Conservation (phyloP, 148 eudicot genomes). For the Camellia granthamiana region DNA sequence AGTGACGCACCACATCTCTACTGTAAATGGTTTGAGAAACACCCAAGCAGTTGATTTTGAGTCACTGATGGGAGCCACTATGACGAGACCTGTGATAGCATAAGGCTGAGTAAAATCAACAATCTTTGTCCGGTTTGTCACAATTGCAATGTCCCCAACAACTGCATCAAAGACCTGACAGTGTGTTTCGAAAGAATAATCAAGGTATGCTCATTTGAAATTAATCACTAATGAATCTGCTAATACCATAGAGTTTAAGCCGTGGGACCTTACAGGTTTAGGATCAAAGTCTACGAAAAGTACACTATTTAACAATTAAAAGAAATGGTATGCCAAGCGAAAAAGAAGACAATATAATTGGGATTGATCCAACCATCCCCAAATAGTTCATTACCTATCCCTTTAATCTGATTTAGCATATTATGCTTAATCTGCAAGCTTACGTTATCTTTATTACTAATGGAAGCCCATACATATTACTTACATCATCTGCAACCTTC, state of each 20-base stretch:
- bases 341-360: background rate
- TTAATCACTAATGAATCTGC: background rate
- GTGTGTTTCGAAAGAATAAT: background rate
- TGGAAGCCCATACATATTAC: conserved; percentile 3
- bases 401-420: background rate
- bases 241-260: background rate
- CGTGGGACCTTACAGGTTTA: background rate
- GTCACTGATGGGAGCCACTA: conserved; percentile 36
- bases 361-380: no score
- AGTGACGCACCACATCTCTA: conserved; percentile 44
- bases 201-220: background rate
- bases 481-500: conserved; percentile 32
- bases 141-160: conserved; percentile 51
- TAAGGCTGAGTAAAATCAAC: conserved; percentile 56
- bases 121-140: conserved; percentile 36
- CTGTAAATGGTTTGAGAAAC: conserved; percentile 42
- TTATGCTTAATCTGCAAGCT: background rate
- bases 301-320: background rate
- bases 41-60: conserved; percentile 37
- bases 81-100: conserved; percentile 35
- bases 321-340: background rate
- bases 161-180: conserved; percentile 42
- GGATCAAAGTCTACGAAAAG: background rate
- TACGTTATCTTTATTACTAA: background rate
- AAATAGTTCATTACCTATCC: background rate